A percentile compares a stretch with the other conserved stretches of the same genome.
Evolutionary conservation across 2,329 filamentous ascomycete genomes (phyloP).

Genomic region (Colletotrichum sp.): DNA sequence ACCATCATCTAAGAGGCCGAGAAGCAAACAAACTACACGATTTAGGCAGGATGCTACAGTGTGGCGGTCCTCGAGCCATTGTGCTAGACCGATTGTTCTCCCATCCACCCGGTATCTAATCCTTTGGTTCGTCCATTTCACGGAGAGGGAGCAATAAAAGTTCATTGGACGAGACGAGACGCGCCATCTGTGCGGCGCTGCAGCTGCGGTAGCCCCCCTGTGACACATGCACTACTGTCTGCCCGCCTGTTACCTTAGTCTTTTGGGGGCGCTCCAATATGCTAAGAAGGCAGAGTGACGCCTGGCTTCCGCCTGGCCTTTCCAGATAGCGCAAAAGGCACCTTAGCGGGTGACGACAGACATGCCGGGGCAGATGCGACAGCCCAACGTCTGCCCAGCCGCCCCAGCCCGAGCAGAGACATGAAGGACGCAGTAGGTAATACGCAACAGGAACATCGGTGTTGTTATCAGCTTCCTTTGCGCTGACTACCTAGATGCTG

Average conservation of each 20-base stretch:
- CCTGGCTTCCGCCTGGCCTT: background rate
- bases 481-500: background rate
- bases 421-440: background rate
- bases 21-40: background rate
- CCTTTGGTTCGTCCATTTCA: background rate
- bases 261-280: background rate
- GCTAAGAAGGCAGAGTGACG: background rate
- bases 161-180: background rate
- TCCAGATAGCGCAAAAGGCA: background rate
- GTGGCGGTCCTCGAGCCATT: background rate
- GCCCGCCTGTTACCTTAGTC: background rate
- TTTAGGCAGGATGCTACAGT: background rate
- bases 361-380: background rate
- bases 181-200: constrained; percentile 15
- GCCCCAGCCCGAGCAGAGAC: background rate
- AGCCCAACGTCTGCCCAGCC: background rate
- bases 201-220: background rate
- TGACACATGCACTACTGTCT: background rate
- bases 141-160: background rate
- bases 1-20: background rate
- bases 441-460: background rate
- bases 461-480: background rate
- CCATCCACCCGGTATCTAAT: background rate
- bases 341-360: background rate
- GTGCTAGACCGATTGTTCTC: background rate